Evolutionary conservation across 2,329 filamentous ascomycete genomes (phyloP).

Genomic region (Paraconiothyrium brasiliense): DNA sequence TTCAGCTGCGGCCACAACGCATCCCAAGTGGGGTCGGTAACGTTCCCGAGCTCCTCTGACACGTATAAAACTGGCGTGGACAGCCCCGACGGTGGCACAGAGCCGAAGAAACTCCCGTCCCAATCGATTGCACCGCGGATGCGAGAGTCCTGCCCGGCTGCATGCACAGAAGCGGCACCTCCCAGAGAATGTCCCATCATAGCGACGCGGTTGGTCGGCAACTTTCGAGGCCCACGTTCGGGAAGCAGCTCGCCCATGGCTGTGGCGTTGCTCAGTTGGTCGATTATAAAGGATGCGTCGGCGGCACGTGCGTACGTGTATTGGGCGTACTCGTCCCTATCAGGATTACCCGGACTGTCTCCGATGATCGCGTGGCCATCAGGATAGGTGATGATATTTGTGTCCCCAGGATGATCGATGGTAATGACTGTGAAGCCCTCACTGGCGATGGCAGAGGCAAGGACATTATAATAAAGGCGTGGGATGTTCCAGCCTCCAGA

Average conservation of each 20-base stretch:
- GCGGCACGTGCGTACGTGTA: constrained; percentile 24
- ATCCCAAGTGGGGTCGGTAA: constrained; percentile 22
- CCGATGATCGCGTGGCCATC: constrained; percentile 42
- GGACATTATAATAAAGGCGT: constrained; percentile 53
- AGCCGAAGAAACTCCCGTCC: constrained; percentile 30
- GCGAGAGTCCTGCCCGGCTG: neutral
- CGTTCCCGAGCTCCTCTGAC: constrained; percentile 14
- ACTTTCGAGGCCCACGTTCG: constrained; percentile 19
- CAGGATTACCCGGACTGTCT: constrained; percentile 8
- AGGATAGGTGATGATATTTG: constrained; percentile 58
- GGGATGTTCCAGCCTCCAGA: constrained; percentile 56
- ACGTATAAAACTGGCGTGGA: constrained; percentile 34
- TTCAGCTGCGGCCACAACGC: constrained; percentile 28
- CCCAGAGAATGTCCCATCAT: neutral
- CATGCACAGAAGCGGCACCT: neutral
- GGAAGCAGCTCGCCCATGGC: constrained; percentile 25
- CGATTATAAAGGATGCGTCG: constrained; percentile 33
- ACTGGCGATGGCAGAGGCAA: constrained; percentile 58
- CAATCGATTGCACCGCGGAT: constrained; percentile 13
- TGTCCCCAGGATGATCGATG: constrained; percentile 40
- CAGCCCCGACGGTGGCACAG: constrained; percentile 24
- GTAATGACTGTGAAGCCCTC: constrained; percentile 59
- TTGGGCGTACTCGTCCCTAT: constrained; percentile 8
- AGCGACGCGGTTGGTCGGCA: constrained; percentile 24
- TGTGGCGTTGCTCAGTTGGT: constrained; percentile 33